Percentiles rank a stretch among this genome's conserved stretches.
phyloP scores from a whole-genome alignment of 2,329 filamentous ascomycete species.

The Fusarium domesticum region DNA sequence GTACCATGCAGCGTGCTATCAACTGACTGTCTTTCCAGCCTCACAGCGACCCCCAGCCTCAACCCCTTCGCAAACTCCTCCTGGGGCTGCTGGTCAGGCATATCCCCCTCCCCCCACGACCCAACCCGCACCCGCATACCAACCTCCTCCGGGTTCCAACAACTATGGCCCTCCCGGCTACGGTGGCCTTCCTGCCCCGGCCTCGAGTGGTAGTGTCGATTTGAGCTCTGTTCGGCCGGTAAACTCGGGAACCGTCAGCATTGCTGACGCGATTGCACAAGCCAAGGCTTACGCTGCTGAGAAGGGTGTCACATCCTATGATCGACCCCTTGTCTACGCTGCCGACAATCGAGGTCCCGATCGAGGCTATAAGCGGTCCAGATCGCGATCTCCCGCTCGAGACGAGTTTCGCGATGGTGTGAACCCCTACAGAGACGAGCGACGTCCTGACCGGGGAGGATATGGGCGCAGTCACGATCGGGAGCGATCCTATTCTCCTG shows the following conservation, averaged over 20 bases:
- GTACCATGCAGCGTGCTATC: slow-evolving; percentile 5
- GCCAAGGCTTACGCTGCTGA: slow-evolving; percentile 79
- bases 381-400: slow-evolving; percentile 72
- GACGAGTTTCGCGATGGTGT: slow-evolving; percentile 72
- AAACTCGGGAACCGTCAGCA: slow-evolving; percentile 76
- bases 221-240: slow-evolving; percentile 76
- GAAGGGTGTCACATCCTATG: slow-evolving; percentile 66
- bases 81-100: slow-evolving; percentile 37
- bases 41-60: slow-evolving; percentile 44
- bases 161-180: slow-evolving; percentile 35
- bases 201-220: slow-evolving; percentile 73
- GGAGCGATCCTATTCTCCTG: slow-evolving; percentile 71
- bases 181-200: slow-evolving; percentile 61
- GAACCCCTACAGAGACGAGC: slow-evolving; percentile 83
- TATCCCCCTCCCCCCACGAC: slow-evolving; percentile 40
- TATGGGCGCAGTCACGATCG: slow-evolving; percentile 44
- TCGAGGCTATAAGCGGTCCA: slow-evolving; percentile 58
- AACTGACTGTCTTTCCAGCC: slow-evolving; percentile 34
- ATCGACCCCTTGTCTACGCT: slow-evolving; percentile 50
- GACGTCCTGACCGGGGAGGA: slow-evolving; percentile 57
- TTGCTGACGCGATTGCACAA: slow-evolving; percentile 80
- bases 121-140: slow-evolving; percentile 37
- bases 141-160: slow-evolving; percentile 32
- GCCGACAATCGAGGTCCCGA: slow-evolving; percentile 35
- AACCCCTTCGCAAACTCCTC: slow-evolving; percentile 43